Evolutionary conservation across 495 filamentous ascomycete species (phyloP).

Genomic region (Penicillium nucicola): DNA sequence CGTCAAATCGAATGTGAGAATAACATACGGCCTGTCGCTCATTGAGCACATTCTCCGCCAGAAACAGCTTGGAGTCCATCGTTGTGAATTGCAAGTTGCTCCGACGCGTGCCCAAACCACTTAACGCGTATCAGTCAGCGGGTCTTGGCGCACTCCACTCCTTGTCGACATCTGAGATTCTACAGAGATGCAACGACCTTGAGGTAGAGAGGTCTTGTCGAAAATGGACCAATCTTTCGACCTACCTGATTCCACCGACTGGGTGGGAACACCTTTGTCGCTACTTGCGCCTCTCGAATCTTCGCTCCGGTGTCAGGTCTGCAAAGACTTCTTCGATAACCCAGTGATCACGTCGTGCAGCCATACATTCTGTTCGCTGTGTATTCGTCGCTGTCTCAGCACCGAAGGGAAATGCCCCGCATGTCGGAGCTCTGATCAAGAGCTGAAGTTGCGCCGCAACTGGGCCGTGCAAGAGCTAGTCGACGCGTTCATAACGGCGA

Average conservation of each 20-base stretch:
- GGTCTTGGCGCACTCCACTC: slow-evolving; percentile 38
- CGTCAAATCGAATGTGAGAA: neutral
- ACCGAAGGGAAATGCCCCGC: slow-evolving; percentile 81
- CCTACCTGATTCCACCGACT: slow-evolving; percentile 88
- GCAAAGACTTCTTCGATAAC: slow-evolving; percentile 93
- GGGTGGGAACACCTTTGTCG: slow-evolving; percentile 75
- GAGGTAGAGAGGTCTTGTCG: neutral
- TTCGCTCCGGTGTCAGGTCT: slow-evolving; percentile 89
- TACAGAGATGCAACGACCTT: neutral
- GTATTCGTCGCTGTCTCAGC: slow-evolving; percentile 80
- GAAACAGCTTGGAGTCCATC: slow-evolving; percentile 62
- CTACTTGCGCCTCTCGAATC: slow-evolving; percentile 74
- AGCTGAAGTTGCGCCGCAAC: slow-evolving; percentile 79
- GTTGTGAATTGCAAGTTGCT: slow-evolving; percentile 12
- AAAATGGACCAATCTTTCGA: slow-evolving; percentile 52
- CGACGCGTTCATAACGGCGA: slow-evolving; percentile 66
- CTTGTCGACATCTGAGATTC: neutral
- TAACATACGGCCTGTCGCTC: slow-evolving; percentile 68
- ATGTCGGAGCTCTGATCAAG: slow-evolving; percentile 74
- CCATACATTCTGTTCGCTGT: slow-evolving; percentile 95
- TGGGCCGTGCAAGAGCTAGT: slow-evolving; percentile 80
- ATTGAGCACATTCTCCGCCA: slow-evolving; percentile 72
- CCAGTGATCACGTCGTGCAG: slow-evolving; percentile 93
- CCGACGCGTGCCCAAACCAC: slow-evolving; percentile 42
- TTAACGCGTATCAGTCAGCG: slow-evolving; percentile 52